Conservation (phyloP, 1,284 basidiomycete species). For the Ustilago tritici region DNA sequence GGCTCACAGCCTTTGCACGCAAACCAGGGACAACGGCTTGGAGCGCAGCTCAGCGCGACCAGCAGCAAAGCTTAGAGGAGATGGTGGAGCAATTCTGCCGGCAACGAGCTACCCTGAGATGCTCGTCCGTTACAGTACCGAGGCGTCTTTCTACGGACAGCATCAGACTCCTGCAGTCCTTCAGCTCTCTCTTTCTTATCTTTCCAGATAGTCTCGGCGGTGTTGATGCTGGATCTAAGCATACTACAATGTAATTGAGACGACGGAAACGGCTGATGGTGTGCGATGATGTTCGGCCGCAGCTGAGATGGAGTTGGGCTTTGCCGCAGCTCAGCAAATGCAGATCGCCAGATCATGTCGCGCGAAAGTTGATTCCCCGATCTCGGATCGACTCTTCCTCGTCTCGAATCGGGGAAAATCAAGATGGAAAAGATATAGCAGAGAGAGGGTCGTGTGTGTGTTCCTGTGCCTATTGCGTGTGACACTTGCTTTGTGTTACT, state of each 20-base stretch:
- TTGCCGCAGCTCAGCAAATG: constrained; percentile 39
- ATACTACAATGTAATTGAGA: neutral
- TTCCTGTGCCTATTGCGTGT: neutral
- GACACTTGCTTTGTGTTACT: neutral
- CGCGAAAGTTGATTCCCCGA: constrained; percentile 20
- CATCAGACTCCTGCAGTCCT: neutral
- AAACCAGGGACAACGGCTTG: neutral
- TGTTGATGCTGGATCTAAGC: too few species aligned
- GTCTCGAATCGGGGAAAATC: neutral
- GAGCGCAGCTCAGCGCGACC: neutral
- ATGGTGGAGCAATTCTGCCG: neutral
- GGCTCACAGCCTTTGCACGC: neutral
- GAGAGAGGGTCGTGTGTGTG: neutral
- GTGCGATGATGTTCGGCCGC: neutral
- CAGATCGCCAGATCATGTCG: constrained; percentile 16
- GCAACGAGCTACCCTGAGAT: too few species aligned
- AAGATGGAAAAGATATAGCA: constrained; percentile 17
- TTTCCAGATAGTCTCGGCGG: too few species aligned
- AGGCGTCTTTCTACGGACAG: neutral
- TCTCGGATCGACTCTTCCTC: neutral
- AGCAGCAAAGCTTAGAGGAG: neutral
- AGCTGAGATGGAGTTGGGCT: constrained; percentile 6
- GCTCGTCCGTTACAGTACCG: neutral
- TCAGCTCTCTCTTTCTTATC: neutral
- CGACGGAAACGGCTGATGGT: neutral